Conservation (phyloP, 148 eudicot genomes). For the Chenopodium quinoa region DNA sequence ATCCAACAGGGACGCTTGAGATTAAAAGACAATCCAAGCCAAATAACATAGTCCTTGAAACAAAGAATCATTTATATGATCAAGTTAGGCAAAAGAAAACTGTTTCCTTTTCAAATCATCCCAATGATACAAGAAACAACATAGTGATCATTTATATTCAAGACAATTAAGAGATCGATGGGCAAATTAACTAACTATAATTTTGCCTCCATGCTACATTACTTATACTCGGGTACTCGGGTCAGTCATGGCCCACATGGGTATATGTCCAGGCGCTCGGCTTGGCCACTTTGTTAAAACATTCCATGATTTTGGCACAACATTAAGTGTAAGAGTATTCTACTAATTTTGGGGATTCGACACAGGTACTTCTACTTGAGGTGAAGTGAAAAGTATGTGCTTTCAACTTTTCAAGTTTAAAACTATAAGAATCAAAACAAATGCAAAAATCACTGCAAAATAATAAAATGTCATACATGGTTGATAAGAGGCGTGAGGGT, state of each 20-base stretch:
- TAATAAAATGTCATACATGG: constrained; percentile 52
- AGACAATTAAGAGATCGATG: no score
- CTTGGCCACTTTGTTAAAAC: no score
- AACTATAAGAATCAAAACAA: neutral
- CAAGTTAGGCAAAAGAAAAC: neutral
- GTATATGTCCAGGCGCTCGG: no score
- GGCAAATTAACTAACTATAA: neutral
- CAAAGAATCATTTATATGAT: neutral
- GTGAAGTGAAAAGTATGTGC: no score
- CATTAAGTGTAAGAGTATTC: no score
- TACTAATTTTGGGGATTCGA: no score
- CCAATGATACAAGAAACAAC: neutral
- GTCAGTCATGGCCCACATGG: no score
- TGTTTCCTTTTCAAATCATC: neutral
- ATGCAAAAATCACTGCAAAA: constrained; percentile 1
- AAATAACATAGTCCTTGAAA: neutral
- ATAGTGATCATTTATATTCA: no score
- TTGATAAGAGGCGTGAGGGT: constrained; percentile 89
- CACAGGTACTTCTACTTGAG: no score
- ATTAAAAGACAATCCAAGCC: neutral
- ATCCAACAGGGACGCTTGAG: neutral
- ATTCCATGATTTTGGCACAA: no score
- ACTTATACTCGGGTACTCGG: no score
- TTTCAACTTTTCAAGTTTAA: neutral
- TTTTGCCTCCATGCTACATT: no score